These are phyloP conservation scores for Zymoseptoria tritici DNA, from an alignment of 2,329 filamentous ascomycete genomes.

Conservation along the genomic window DNA sequence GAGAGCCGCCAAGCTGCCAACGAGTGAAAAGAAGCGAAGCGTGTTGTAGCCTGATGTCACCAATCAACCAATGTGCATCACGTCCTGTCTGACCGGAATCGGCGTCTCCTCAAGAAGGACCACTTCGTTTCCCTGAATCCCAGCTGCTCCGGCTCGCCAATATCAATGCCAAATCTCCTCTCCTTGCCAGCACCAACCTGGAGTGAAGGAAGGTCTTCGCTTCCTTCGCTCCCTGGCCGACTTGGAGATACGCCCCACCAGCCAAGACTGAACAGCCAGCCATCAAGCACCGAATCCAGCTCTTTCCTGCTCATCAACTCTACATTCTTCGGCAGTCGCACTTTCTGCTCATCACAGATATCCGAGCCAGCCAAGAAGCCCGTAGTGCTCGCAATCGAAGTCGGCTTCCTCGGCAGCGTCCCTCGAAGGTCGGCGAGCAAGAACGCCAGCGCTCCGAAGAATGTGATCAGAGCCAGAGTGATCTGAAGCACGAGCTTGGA, in stretches of 20 bases:
- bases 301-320: background rate
- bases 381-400: conserved; percentile 3
- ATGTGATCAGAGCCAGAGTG: background rate
- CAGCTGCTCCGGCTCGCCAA: conserved; percentile 2
- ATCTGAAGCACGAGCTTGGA: conserved; percentile 4
- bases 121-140: background rate
- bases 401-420: conserved; percentile 3
- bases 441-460: background rate
- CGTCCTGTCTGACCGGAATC: background rate
- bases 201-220: background rate
- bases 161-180: conserved; percentile 4
- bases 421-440: conserved; percentile 1
- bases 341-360: conserved; percentile 1
- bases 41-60: background rate
- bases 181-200: background rate
- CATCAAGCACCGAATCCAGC: background rate
- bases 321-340: background rate
- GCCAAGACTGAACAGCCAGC: conserved; percentile 4
- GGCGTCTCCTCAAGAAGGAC: background rate
- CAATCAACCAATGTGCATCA: conserved; percentile 16
- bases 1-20: no score
- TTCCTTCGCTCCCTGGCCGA: background rate
- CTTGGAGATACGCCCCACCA: background rate
- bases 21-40: no score
- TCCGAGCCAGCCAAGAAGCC: conserved; percentile 4